Evolutionary conservation across 2,329 filamentous ascomycete genomes (phyloP), one percentile per base, ranked within the genome.

Genomic region (Fusarium concolor): DNA sequence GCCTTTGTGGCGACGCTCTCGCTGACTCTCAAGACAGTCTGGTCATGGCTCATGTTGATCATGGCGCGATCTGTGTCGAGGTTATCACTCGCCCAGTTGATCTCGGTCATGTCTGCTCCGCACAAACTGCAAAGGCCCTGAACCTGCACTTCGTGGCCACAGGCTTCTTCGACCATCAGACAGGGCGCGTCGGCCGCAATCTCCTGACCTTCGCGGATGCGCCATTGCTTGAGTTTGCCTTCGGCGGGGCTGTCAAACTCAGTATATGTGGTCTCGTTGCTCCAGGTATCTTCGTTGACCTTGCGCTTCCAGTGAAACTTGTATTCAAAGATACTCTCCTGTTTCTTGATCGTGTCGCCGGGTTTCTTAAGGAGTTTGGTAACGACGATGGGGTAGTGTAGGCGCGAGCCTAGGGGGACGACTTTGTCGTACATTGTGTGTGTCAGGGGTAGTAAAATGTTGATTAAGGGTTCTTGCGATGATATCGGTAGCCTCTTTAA

Each of bases 11-110:
- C 96, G 76, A 97, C 92, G 61, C 87, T 86, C 72, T 89, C 85
- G 79, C 94, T 97, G 73, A 99, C 93, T 46, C 91, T 94, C 65
- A 99, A 85, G 22, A 90, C 89, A 3, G 92, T 92, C 76, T 97
- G 94, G 78, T 97, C 93, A 80, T 99, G 96, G 28, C 92, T 91
- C 89, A 97, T 97, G 80, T 95, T 95, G 78, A 99, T 95, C 61
- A 92, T 93, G 51, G 96, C 96, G 71, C 95, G 93, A 67, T 92
- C 89, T 4, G 92, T 91, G 77, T 97, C 93, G 71, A 88, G 87
- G 46, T 89, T 84, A 67, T 94, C 90, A 62, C 90, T 93, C 56
- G 93, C 93, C 87, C 93, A 97, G 78, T 90, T 92, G 72, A 90
- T 87, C 85, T 93, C 90, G 55, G 93, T 97, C 94, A 99, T 97